Evolutionary conservation across 1,284 basidiomycete species (phyloP).

Genomic region (Cryptococcus floricola): DNA sequence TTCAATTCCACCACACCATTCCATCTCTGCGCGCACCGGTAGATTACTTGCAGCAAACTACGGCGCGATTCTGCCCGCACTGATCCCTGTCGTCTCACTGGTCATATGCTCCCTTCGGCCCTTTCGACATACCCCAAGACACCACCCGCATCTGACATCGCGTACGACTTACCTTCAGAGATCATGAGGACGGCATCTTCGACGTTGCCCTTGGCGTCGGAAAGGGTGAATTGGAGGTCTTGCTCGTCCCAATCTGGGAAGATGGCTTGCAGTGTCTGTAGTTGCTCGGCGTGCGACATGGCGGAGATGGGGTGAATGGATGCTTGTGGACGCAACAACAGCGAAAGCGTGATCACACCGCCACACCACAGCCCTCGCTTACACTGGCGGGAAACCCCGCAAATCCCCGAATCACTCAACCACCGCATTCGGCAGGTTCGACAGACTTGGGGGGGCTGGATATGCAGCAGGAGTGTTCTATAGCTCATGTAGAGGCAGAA

Average conservation of each 20-base stretch:
- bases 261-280: conserved; percentile 42
- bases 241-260: conserved; percentile 49
- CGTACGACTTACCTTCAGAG: conserved; percentile 42
- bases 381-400: background rate
- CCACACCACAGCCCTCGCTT: background rate
- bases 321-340: background rate
- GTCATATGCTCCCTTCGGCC: too few species aligned
- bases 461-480: too few species aligned
- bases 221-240: conserved; percentile 45
- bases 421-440: too few species aligned
- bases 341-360: background rate
- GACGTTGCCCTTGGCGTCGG: conserved; percentile 47
- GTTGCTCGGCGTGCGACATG: conserved; percentile 41
- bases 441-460: too few species aligned
- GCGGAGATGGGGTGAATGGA: conserved; percentile 30
- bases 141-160: too few species aligned
- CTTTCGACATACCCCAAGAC: too few species aligned
- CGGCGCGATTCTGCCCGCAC: too few species aligned
- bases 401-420: background rate
- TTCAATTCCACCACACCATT: background rate
- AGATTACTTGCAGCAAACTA: too few species aligned
- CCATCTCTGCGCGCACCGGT: too few species aligned
- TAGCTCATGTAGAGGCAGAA: too few species aligned
- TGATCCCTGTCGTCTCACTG: too few species aligned
- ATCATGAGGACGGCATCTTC: conserved; percentile 48